Percentiles rank a stretch among this genome's conserved stretches.
Evolutionary conservation across 441 rosid genomes (phyloP).

Genomic region (Breynia disticha): DNA sequence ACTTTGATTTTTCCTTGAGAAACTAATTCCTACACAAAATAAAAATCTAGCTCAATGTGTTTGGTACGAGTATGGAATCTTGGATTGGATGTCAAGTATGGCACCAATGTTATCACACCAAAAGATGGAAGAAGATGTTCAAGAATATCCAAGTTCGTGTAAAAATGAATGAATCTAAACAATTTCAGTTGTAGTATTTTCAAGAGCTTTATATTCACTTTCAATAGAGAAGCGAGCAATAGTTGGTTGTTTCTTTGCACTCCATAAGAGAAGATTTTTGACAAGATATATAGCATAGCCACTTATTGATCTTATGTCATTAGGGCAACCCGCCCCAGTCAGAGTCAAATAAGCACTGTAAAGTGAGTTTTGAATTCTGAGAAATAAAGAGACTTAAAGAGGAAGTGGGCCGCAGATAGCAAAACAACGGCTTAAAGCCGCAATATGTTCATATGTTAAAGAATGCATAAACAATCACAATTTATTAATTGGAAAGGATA

Average conservation of each 20-base stretch:
- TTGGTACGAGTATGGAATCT: neutral
- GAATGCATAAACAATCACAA: neutral
- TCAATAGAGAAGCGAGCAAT: neutral
- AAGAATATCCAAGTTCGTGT: neutral
- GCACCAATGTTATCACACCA: neutral
- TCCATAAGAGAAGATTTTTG: neutral
- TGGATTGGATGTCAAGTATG: neutral
- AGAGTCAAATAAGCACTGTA: neutral
- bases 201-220: neutral
- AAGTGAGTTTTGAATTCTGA: neutral
- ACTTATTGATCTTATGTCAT: neutral
- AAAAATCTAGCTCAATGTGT: neutral
- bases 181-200: neutral
- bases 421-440: neutral
- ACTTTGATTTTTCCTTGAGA: too few species aligned
- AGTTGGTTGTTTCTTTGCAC: neutral
- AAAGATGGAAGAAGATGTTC: neutral
- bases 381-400: neutral
- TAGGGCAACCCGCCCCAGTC: neutral
- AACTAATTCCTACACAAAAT: too few species aligned
- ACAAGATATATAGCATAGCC: neutral
- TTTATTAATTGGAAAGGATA: neutral
- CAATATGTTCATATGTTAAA: neutral
- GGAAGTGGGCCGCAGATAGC: neutral
- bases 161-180: neutral